A percentile compares a stretch with the other conserved stretches of the same genome.
Evolutionary conservation across 805 yeast species (phyloP).

Genomic region (Starmera dryadoides): DNA sequence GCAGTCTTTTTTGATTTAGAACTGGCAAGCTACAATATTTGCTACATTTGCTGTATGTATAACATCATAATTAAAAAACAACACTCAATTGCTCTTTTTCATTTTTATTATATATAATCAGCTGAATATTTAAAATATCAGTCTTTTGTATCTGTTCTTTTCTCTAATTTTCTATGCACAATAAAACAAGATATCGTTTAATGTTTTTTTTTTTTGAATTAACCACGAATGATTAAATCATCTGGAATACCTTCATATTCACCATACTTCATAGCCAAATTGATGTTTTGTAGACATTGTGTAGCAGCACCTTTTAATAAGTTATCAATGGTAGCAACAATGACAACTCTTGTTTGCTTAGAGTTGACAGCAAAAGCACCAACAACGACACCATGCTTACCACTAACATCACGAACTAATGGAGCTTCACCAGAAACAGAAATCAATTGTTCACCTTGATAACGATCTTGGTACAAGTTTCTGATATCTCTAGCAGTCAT

Average conservation of each 20-base stretch:
- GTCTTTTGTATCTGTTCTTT: too few species aligned
- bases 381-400: slow-evolving; percentile 89
- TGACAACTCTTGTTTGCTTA: slow-evolving; percentile 81
- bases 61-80: too few species aligned
- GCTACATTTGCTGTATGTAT: too few species aligned
- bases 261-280: slow-evolving; percentile 80
- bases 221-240: slow-evolving; percentile 35
- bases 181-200: too few species aligned
- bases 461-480: slow-evolving; percentile 80
- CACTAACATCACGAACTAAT: slow-evolving; percentile 81
- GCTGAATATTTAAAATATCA: too few species aligned
- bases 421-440: slow-evolving; percentile 90
- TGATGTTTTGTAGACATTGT: slow-evolving; percentile 94
- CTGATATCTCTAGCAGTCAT: slow-evolving; percentile 78
- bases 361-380: slow-evolving; percentile 96
- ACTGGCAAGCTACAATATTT: too few species aligned
- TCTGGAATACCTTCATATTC: slow-evolving; percentile 95
- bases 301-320: slow-evolving; percentile 97
- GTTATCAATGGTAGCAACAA: slow-evolving; percentile 94
- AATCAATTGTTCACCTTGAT: slow-evolving; percentile 79
- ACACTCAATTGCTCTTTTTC: too few species aligned
- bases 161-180: too few species aligned
- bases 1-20: too few species aligned
- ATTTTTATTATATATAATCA: too few species aligned
- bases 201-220: too few species aligned